Evolutionary conservation across 2,329 filamentous ascomycete genomes (phyloP).

Genomic region (Thelonectria blattea): DNA sequence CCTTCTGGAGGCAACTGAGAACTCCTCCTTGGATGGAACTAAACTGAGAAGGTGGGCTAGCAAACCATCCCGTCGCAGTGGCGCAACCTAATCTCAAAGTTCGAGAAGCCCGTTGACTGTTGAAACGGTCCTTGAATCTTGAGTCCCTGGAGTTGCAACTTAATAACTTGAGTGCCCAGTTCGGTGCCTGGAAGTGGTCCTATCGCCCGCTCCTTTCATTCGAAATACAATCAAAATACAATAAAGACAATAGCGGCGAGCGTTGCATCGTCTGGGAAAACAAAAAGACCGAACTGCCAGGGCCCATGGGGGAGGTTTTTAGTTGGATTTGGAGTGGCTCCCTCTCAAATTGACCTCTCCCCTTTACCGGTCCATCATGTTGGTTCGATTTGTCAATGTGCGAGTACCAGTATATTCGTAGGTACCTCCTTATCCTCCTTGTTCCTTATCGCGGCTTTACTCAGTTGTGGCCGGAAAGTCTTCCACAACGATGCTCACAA

Average conservation of each 20-base stretch:
- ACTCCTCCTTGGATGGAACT: no score
- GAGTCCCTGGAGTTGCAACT: neutral
- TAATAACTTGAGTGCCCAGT: no score
- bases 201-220: conserved; percentile 9
- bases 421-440: neutral
- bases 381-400: neutral
- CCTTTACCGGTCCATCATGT: neutral
- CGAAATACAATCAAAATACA: neutral
- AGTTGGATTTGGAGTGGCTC: conserved; percentile 9
- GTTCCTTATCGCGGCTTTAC: neutral
- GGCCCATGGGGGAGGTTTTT: neutral
- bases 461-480: neutral
- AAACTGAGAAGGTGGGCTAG: no score
- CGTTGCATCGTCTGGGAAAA: conserved; percentile 13
- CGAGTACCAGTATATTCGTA: no score
- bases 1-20: no score
- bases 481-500: no score
- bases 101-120: neutral
- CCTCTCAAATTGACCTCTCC: conserved; percentile 1
- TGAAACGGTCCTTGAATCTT: neutral
- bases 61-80: neutral
- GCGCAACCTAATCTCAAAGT: neutral
- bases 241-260: neutral
- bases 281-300: neutral
- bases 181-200: neutral